Evolutionary conservation across 441 rosid genomes (phyloP).

Genomic region (Pelargonium myrrhifolium): DNA sequence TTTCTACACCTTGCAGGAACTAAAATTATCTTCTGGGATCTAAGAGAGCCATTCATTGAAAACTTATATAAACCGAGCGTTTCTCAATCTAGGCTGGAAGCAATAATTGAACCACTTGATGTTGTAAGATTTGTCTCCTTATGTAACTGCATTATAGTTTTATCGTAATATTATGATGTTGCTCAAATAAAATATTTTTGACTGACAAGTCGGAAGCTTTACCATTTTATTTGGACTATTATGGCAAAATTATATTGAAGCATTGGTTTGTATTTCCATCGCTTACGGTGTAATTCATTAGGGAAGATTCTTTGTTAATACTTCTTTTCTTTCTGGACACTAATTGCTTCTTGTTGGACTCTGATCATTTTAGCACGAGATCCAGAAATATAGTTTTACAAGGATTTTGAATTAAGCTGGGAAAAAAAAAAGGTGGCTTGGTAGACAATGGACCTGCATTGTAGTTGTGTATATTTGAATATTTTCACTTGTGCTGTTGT

Average conservation of each 20-base stretch:
- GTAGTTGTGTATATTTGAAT: not conserved
- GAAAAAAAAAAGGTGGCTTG: not conserved
- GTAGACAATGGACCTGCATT: not conserved
- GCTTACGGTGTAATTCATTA: not conserved
- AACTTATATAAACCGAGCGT: slow-evolving; percentile 73
- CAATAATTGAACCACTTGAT: slow-evolving; percentile 76
- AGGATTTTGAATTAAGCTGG: not conserved
- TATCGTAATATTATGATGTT: not conserved
- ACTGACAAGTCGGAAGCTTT: not conserved
- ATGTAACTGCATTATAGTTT: not conserved
- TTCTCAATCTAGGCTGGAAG: slow-evolving; percentile 71
- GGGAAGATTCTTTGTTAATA: not conserved
- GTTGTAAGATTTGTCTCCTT: slow-evolving; percentile 33
- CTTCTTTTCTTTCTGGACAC: not conserved
- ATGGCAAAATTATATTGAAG: not conserved
- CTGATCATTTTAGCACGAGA: not conserved
- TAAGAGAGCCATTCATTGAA: slow-evolving; percentile 81
- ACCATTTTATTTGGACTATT: not conserved
- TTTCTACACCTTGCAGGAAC: slow-evolving; percentile 54
- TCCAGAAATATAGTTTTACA: not conserved
- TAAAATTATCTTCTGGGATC: slow-evolving; percentile 83
- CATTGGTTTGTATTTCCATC: not conserved
- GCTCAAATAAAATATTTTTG: not conserved
- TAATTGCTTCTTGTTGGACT: not conserved
- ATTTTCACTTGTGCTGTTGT: not conserved